A percentile compares a stretch with the other conserved stretches of the same genome.
Conservation (phyloP, 129 eudicot genomes). For the Deinandra increscens region DNA sequence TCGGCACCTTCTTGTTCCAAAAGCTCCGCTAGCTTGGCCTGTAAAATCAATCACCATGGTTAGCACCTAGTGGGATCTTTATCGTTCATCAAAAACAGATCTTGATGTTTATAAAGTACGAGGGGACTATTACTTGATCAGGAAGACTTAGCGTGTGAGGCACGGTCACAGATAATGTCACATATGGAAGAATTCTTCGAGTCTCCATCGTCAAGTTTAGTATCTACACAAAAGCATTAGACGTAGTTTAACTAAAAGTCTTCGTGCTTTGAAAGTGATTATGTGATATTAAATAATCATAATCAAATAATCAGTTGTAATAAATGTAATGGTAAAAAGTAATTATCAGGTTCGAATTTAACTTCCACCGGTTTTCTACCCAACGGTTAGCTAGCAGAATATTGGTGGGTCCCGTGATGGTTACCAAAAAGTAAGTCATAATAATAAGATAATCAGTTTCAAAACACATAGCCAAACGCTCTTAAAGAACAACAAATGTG, state of each 20-base stretch:
- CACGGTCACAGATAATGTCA: conserved; percentile 80
- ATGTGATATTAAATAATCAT: not conserved
- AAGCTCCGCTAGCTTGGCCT: conserved; percentile 82
- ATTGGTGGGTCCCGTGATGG: not conserved
- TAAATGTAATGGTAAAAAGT: too few relatives aligned
- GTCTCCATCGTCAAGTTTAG: conserved; percentile 68
- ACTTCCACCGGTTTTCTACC: not conserved
- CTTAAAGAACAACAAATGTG: not conserved
- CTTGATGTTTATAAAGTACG: not conserved
- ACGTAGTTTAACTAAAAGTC: not conserved
- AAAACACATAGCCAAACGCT: not conserved
- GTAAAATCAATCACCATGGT: conserved; percentile 10
- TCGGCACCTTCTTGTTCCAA: conserved; percentile 90
- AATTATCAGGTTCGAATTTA: not conserved
- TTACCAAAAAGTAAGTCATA: not conserved
- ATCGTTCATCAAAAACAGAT: not conserved
- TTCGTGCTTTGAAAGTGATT: not conserved
- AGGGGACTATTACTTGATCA: conserved; percentile 58
- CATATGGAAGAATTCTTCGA: conserved; percentile 62
- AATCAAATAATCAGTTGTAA: too few relatives aligned
- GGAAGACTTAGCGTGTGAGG: conserved; percentile 94
- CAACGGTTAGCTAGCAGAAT: too few relatives aligned
- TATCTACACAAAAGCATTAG: conserved; percentile 44
- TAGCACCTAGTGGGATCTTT: not conserved
- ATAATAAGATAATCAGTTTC: not conserved